Base-by-base conservation (phyloP, 2,329 filamentous ascomycete species). In the Elsinoe perseae region DNA sequence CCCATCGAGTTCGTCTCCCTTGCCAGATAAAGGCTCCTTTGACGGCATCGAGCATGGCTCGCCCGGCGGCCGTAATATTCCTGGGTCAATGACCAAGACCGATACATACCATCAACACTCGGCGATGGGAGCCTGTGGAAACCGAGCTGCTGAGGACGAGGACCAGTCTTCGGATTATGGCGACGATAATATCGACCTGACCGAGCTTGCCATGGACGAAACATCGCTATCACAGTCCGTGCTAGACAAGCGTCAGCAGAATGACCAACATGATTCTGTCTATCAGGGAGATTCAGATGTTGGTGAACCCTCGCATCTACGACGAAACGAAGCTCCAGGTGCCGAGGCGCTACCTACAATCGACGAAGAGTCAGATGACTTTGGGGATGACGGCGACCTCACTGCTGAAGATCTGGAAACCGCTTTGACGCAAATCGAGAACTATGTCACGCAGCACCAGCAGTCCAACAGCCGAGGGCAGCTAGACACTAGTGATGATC, bases 321-420 rank as follows among this genome's bases (percentile, higher is more conserved):
- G n/a, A 8, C 4, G 4, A 14, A 54, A 28, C 12, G 36, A 9
- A n/a, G 14, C 30, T 5, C 12, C 10, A 18, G 21, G 40, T 21
- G 40, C 46, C 50, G 38, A 48, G 38, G 34, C 53, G 18, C 18
- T 55, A 43, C 56, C 20, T 38, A 61, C 50, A n/a, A 58, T 62
- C 21, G 48, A 62, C 54, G 62, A 62, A 18, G 62, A 64, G 8
- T 59, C 61, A 34, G 75, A 77, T 54, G 75, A 77, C 32, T 77
- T 77, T 63, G 74, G 63, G 5, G 70, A 75, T 56, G 75, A 75
- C 32, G 72, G 75, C 50, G 73, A 77, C 55, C 61, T 80, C 5
- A 77, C 82, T 61, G 76, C 72, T 3, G 81, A 79, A 57, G 80
- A 82, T 63, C 67, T 85, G 52, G 78, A 83, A 60, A 75, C 80